phyloP scores from a whole-genome alignment of 352 stramenopile species.

The Globisporangium solare region DNA sequence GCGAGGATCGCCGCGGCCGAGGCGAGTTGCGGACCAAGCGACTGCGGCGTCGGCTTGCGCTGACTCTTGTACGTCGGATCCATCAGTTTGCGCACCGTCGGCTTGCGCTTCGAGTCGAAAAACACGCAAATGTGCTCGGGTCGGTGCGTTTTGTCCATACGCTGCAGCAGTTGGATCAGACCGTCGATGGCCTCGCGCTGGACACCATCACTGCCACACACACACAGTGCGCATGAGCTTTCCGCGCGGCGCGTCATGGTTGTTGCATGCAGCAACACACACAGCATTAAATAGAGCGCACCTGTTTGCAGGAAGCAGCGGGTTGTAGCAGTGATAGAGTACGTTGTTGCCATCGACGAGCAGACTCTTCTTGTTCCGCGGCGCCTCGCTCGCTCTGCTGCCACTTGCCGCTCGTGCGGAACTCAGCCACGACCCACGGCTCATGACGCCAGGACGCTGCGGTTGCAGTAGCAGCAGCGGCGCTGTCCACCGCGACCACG shows the following conservation, averaged over 20 bases:
- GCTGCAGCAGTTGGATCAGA: slow-evolving; percentile 33
- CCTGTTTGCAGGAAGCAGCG: slow-evolving; percentile 26
- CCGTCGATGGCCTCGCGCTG: slow-evolving; percentile 40
- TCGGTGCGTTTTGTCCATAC: slow-evolving; percentile 42
- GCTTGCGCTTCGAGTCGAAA: slow-evolving; percentile 46
- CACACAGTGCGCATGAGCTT: neutral
- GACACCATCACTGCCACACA: slow-evolving; percentile 22
- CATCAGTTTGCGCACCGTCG: slow-evolving; percentile 41
- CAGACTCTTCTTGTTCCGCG: slow-evolving; percentile 32
- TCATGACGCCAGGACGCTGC: neutral
- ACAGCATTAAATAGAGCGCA: slow-evolving; percentile 12
- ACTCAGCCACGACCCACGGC: neutral
- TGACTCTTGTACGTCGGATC: slow-evolving; percentile 50
- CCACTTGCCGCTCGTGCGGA: neutral
- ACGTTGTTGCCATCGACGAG: slow-evolving; percentile 66
- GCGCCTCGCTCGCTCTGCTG: neutral
- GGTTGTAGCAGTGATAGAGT: slow-evolving; percentile 58
- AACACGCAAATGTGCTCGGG: slow-evolving; percentile 53
- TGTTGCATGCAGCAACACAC: neutral
- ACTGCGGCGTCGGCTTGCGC: slow-evolving; percentile 29
- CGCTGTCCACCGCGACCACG: neutral
- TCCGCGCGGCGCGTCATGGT: neutral
- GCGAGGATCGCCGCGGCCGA: slow-evolving; percentile 29
- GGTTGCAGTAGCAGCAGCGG: neutral
- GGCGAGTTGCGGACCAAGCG: slow-evolving; percentile 36